phyloP scores from a whole-genome alignment of 768 basidiomycete genomes.

The Leccinum incarnatum region DNA sequence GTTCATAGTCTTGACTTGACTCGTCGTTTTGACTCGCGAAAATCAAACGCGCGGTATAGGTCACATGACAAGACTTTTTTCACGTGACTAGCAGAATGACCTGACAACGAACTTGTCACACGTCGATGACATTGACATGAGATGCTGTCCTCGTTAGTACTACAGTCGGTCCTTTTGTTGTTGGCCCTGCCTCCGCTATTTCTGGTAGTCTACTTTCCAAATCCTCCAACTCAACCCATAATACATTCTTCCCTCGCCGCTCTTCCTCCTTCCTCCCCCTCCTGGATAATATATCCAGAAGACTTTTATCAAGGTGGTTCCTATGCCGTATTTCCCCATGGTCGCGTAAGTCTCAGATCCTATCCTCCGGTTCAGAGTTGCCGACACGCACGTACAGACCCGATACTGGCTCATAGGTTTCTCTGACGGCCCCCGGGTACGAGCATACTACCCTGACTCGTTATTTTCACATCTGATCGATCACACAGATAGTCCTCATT shows the following conservation, averaged over 20 bases:
- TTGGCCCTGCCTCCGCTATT: conserved; percentile 61
- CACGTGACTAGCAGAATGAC: conserved; percentile 20
- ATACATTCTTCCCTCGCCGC: conserved; percentile 60
- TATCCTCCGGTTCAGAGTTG: not conserved
- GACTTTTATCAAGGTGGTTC: conserved; percentile 58
- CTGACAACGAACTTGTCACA: too few relatives aligned
- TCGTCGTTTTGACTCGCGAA: conserved; percentile 19
- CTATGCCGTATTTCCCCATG: conserved; percentile 65
- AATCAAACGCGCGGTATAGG: conserved; percentile 32
- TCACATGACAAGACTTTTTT: conserved; percentile 34
- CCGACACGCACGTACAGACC: conserved; percentile 39
- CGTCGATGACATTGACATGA: too few relatives aligned
- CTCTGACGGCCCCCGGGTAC: conserved; percentile 58
- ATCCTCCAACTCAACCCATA: conserved; percentile 47
- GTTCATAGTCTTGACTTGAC: conserved; percentile 22
- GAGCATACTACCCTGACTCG: conserved; percentile 8
- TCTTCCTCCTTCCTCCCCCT: conserved; percentile 50
- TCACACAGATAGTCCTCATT: conserved; percentile 63
- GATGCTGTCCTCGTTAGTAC: conserved; percentile 4
- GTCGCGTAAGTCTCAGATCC: conserved; percentile 45
- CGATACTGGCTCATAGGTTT: conserved; percentile 80
- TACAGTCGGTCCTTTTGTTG: conserved; percentile 37
- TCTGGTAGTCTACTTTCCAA: conserved; percentile 63
- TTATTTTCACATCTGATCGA: conserved; percentile 2
- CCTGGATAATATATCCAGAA: conserved; percentile 74